Conservation (phyloP, 495 filamentous ascomycete species). For the Chaetomium tenue region DNA sequence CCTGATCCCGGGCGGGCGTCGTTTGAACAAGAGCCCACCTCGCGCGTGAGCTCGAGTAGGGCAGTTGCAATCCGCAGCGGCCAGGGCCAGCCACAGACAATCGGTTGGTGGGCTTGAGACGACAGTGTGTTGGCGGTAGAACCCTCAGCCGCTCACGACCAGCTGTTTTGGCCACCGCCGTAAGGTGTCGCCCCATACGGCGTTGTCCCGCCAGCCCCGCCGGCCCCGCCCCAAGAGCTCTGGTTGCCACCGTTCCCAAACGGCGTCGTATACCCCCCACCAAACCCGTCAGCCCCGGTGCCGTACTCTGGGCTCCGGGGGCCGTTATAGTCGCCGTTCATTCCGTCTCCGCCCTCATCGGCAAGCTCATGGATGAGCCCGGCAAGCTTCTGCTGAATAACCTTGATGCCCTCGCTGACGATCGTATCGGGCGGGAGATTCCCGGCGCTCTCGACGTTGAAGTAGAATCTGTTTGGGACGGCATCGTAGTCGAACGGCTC, state of each 20-base stretch:
- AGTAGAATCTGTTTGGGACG: slow-evolving; percentile 78
- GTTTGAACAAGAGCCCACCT: too few species aligned
- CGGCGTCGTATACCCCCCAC: slow-evolving; percentile 72
- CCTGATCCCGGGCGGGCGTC: too few species aligned
- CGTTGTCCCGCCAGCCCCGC: slow-evolving; percentile 66
- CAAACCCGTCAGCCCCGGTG: slow-evolving; percentile 51
- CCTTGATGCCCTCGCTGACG: slow-evolving; percentile 82
- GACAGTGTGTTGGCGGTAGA: neutral
- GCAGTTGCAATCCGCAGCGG: neutral
- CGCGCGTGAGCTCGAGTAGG: neutral
- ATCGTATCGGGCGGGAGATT: slow-evolving; percentile 83
- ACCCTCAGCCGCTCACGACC: slow-evolving; percentile 25
- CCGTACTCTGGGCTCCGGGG: slow-evolving; percentile 62
- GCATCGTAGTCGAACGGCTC: slow-evolving; percentile 91
- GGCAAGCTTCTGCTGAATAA: slow-evolving; percentile 86
- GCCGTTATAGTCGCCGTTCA: slow-evolving; percentile 56
- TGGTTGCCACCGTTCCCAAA: slow-evolving; percentile 60
- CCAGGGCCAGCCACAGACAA: neutral
- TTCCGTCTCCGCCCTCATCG: slow-evolving; percentile 51
- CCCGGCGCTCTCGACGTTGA: slow-evolving; percentile 87
- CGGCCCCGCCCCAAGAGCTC: slow-evolving; percentile 65
- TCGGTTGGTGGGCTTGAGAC: too few species aligned
- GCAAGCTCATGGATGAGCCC: slow-evolving; percentile 73
- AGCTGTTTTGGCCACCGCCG: slow-evolving; percentile 28
- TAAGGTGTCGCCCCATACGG: slow-evolving; percentile 50